Evolutionary conservation across 371 early-diverging fungal species (phyloP), one percentile per base, ranked within the genome.

Genomic region (Massospora cicadina): DNA sequence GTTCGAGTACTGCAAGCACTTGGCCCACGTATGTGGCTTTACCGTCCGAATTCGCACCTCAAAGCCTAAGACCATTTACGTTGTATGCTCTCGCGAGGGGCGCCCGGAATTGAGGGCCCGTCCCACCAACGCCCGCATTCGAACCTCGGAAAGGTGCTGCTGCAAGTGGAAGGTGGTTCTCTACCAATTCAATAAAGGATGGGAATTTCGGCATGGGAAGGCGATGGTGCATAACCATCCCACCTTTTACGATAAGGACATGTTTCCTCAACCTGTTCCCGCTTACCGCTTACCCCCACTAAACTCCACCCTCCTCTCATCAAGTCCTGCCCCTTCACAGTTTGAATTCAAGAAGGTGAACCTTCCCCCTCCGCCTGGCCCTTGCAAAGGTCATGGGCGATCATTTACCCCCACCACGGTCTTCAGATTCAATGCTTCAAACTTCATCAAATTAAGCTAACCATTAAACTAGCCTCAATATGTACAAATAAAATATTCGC

Each of bases 141-240:
- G 64, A 10, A 12, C 13, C 5, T 54, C 55, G 17, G 64, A 64
- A 13, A 2, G 62, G 5, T 62, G 62, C 43, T 43, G 24, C n/a
- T 62, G 62, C 33, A 62, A 33, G 10, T 62, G 64, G 64, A 64
- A 55, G 31, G 31, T 64, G 28, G 64, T 64, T 2, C 33, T 64
- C 28, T 64, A 24, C 43, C 1, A 43, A 5, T 43, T 25, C 43
- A 13, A 28, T 10, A 12, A 21, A 12, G 31, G 10, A 7, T 62
- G 62, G 62, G 62, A 62, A 33, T 62, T 62, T 31, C 31, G 33
- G 2, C 2, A 21, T 3, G 62, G 62, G 10, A 62, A 62, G 25
- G 43, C 32, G 5, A 62, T 33, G 33, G 7, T 3, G 2, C 62
- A 62, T n/a, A 62, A 62, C 33, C 62, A 62, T 25, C 2, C 28